These are phyloP conservation scores for Takashimella tepidaria DNA, from an alignment of 1,284 basidiomycete genomes.

Conservation along the genomic window DNA sequence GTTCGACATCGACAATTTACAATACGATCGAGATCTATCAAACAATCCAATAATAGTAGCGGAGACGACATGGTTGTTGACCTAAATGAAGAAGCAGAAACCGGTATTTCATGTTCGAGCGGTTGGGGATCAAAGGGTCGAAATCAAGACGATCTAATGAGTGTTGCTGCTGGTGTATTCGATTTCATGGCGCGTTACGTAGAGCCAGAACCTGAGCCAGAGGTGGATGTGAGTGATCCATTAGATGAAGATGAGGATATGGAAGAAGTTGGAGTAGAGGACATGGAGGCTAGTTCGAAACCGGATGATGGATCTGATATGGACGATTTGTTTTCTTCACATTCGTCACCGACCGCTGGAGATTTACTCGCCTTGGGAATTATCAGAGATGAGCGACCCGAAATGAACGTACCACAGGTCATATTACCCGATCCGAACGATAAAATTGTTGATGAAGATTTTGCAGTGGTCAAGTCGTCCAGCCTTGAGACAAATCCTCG, in stretches of 20 bases:
- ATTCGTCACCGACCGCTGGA: conserved; percentile 12
- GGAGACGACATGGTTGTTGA: background rate
- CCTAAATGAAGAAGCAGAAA: background rate
- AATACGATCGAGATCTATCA: no score
- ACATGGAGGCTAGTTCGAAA: conserved; percentile 10
- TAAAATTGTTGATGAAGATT: background rate
- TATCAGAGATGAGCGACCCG: background rate
- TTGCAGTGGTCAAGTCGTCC: no score
- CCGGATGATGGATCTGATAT: conserved; percentile 20
- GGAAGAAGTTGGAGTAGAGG: conserved; percentile 12
- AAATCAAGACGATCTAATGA: conserved; percentile 20
- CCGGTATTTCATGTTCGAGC: no score
- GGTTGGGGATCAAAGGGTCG: no score
- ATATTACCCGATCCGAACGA: background rate
- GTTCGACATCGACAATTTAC: background rate
- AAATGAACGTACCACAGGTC: background rate
- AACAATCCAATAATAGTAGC: background rate
- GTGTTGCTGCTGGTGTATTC: conserved; percentile 25
- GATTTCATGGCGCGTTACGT: conserved; percentile 30
- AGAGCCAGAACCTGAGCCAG: conserved; percentile 14
- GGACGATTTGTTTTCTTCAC: conserved; percentile 39
- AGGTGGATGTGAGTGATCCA: background rate
- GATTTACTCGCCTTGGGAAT: conserved; percentile 6
- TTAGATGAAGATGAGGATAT: conserved; percentile 2
- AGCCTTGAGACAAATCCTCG: no score